Evolutionary conservation across 441 rosid species (phyloP).

Genomic region (Melastoma candidum): DNA sequence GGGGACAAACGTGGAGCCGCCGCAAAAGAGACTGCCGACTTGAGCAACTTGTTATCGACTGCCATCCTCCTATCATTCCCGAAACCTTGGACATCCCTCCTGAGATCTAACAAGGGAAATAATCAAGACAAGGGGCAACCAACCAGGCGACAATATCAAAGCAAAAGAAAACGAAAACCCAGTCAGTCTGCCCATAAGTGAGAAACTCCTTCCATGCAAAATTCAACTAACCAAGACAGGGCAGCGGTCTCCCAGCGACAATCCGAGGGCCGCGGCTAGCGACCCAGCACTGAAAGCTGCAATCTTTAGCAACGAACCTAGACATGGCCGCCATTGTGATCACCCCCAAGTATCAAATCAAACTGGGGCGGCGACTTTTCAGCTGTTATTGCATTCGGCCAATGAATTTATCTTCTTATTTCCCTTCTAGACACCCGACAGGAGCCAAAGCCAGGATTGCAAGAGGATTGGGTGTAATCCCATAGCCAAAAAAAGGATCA

Average conservation of each 20-base stretch:
- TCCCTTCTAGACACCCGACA: no score
- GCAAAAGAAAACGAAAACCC: background rate
- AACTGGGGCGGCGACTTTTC: background rate
- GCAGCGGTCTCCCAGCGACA: slow-evolving; percentile 20
- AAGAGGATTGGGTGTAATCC: no score
- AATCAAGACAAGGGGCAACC: background rate
- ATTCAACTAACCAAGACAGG: slow-evolving; percentile 42
- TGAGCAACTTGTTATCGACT: slow-evolving; percentile 22
- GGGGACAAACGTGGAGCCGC: slow-evolving; percentile 14
- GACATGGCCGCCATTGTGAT: slow-evolving; percentile 59
- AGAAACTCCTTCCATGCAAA: slow-evolving; percentile 4
- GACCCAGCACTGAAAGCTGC: slow-evolving; percentile 22
- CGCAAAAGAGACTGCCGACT: slow-evolving; percentile 30
- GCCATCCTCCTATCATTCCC: slow-evolving; percentile 26
- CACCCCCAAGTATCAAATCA: background rate
- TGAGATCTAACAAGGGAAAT: slow-evolving; percentile 29
- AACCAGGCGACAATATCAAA: background rate
- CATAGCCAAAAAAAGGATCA: no score
- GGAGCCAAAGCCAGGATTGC: no score
- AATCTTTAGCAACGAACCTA: slow-evolving; percentile 38
- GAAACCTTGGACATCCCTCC: slow-evolving; percentile 22
- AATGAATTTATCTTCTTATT: no score
- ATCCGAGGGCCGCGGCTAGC: slow-evolving; percentile 21
- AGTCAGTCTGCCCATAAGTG: slow-evolving; percentile 6
- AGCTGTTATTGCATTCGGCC: no score